Evolutionary conservation across 2,329 filamentous ascomycete genomes (phyloP), one percentile per base, ranked within the genome.

Genomic region (Alternaria arbusti): DNA sequence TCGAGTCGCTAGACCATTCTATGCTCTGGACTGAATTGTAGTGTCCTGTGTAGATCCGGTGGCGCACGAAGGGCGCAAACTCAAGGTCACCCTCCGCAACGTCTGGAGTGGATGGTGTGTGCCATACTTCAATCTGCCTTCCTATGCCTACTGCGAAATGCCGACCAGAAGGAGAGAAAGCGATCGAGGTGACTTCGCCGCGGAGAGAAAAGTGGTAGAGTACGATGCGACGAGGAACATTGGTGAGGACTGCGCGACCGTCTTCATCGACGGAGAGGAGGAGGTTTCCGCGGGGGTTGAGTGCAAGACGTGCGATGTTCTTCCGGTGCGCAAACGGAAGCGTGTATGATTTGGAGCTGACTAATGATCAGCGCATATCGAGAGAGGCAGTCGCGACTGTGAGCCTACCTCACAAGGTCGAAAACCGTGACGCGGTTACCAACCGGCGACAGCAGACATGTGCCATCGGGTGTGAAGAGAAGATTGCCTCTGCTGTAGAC

Each of bases 401-500:
- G n/a, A 3, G 76, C 87, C 74, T 87, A 97, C 94, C 98, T 94
- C 75, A 97, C 91, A 49, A 99, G 86, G 79, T 99, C 95, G 81
- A 99, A 99, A 57, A 98, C 91, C 2, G 95, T 93, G 65, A 99
- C 94, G 78, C 94, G 87, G 83, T 98, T 99, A 78, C 96, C 96
- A 57, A 99, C 96, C 8, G 96, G 96, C 47, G 96, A 99, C 76
- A 96, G 92, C 70, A 99, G 87, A 83, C 93, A 95, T 74, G 93
- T 96, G 79, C 96, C 96, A 87, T 99, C 95, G 65, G 94, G 93
- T 74, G 93, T 96, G 85, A 96, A 99, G 79, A 97, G 87, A 76
- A 99, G 88, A 81, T 98, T 99, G 82, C 96, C 96, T 88, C 94
- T 93, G 84, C 94, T 93, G 86, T 98, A 99, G 79, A 99, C 96